Conservation (phyloP, 2,329 filamentous ascomycete species). For the Alternaria rosae region DNA sequence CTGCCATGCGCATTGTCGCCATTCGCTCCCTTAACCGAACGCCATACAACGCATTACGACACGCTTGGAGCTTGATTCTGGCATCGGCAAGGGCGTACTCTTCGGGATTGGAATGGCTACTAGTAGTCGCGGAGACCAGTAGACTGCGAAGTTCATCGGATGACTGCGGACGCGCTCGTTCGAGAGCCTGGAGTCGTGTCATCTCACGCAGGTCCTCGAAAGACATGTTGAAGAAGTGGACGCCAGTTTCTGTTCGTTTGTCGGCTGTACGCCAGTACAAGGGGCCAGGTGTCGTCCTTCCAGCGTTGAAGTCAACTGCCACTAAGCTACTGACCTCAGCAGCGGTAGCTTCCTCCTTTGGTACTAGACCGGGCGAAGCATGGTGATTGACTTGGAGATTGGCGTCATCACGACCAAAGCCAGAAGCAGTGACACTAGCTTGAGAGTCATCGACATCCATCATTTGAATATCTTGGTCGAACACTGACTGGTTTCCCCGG, state of each 20-base stretch:
- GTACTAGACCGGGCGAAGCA: background rate
- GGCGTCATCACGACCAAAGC: accelerated
- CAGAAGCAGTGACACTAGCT: background rate
- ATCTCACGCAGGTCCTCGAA: background rate
- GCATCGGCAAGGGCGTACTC: background rate
- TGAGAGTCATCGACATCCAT: background rate
- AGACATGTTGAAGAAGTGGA: background rate
- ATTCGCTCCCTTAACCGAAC: background rate
- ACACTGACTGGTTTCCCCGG: background rate
- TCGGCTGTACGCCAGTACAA: background rate
- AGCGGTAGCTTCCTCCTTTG: accelerated
- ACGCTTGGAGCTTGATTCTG: background rate
- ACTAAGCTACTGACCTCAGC: accelerated
- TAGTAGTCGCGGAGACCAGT: background rate
- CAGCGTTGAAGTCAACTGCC: accelerated
- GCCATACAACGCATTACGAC: background rate
- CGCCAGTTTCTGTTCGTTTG: background rate
- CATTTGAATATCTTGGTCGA: background rate
- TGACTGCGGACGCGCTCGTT: background rate
- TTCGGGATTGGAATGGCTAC: background rate
- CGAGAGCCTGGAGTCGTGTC: background rate
- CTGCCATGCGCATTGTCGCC: background rate
- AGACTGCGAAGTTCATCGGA: background rate
- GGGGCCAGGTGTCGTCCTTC: background rate
- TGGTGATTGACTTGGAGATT: too few relatives aligned